A percentile compares a stretch with the other conserved stretches of the same genome.
These are phyloP conservation scores for Trichomonascaceae sp. DNA, from an alignment of 1,139 yeast species.

Conservation along the genomic window DNA sequence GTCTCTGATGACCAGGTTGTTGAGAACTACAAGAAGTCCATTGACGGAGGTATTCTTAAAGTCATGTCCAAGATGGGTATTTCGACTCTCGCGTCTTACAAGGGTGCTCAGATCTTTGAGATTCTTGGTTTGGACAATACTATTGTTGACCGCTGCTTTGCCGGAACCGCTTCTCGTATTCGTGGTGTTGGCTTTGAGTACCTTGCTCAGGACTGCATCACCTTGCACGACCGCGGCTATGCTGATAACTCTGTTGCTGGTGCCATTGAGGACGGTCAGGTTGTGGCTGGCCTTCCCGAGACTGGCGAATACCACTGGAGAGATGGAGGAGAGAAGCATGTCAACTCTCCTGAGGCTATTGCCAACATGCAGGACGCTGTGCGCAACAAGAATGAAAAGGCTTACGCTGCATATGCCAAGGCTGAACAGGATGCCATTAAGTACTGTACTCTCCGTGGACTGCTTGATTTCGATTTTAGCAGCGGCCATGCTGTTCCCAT, in stretches of 20 bases:
- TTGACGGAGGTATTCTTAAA: constrained; percentile 84
- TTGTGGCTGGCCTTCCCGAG: constrained; percentile 54
- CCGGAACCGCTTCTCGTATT: constrained; percentile 95
- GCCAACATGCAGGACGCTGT: constrained; percentile 96
- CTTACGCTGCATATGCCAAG: constrained; percentile 81
- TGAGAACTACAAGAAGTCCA: constrained; percentile 65
- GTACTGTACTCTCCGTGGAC: constrained; percentile 87
- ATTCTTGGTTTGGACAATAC: constrained; percentile 92
- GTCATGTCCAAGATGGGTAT: constrained; percentile 99
- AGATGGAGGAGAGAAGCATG: constrained; percentile 94
- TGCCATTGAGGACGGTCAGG: constrained; percentile 28
- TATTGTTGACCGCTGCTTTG: constrained; percentile 89
- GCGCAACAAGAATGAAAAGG: constrained; percentile 84
- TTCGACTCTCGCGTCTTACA: constrained; percentile 90
- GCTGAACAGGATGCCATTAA: constrained; percentile 86
- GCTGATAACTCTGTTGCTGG: constrained; percentile 63
- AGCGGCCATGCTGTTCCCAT: constrained; percentile 65
- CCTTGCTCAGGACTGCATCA: constrained; percentile 91
- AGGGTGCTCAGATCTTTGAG: constrained; percentile 97
- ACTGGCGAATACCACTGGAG: constrained; percentile 98
- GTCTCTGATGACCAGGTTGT: constrained; percentile 48
- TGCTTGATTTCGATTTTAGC: constrained; percentile 78
- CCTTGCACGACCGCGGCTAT: constrained; percentile 85
- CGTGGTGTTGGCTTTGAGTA: constrained; percentile 91
- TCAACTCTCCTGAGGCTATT: constrained; percentile 89